Evolutionary conservation across 1,139 yeast species (phyloP), one percentile per base, ranked within the genome.

Genomic region (Cylindricascospora bacillispora): DNA sequence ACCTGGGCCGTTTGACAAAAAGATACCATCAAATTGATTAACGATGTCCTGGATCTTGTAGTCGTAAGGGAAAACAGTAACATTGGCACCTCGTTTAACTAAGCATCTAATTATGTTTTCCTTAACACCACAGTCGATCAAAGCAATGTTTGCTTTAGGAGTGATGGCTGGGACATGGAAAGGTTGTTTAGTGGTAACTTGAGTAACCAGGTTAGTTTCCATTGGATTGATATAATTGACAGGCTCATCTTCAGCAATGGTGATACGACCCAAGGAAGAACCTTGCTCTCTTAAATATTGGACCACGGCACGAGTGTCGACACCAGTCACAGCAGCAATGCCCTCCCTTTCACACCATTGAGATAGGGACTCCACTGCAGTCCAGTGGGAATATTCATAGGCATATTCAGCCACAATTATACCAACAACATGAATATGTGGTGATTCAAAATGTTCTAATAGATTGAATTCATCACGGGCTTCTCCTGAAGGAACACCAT

Each of bases 301-400:
- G 33, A 89, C 97, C 45, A 89, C 72, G 36, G 89, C 81, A 62
- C 98, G 78, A 38, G 98, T 89, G 58, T 89, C 98, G 32, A 89
- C 95, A 35, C 95, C 98, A 24, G 95, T 74, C 45, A 89, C 80
- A 32, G 95, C 98, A 35, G 97, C 93, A 33, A 89, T 92, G 23
- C 94, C 95, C 44, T 85, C 92, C 54, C 95, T 75, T 59, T 81
- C 73, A 63, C 98, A 89, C 97, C 97, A 89, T 47, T 80, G 82
- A 41, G 82, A 82, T 35, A 89, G 68, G 15, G 93, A 79, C 62
- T 89, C 97, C 25, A 89, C 95, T 4, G 98, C 98, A 25, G 97
- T 86, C 98, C 98, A 89, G 58, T 89, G 98, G 14, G 95, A 82
- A 60, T 89, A 83, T 55, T 83, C 73, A 65, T 86, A 70, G 17